Evolutionary conservation across 1,139 yeast genomes (phyloP).

Genomic region (Martiniozyma asiatica): DNA sequence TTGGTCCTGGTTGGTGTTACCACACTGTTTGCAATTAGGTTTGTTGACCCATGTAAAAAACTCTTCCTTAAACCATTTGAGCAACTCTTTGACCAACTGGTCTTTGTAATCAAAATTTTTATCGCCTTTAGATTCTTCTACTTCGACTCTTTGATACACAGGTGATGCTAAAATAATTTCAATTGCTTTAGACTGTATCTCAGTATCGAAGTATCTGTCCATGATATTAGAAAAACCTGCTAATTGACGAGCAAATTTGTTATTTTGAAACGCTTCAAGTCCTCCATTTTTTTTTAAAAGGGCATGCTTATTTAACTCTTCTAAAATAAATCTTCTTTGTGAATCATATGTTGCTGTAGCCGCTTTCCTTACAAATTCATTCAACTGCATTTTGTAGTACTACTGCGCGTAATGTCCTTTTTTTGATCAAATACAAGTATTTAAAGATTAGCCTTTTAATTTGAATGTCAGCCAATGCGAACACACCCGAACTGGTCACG

Average conservation of each 20-base stretch:
- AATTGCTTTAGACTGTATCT: conserved; percentile 24
- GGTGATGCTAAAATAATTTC: conserved; percentile 26
- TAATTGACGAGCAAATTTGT: conserved; percentile 22
- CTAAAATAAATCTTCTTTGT: too few species aligned
- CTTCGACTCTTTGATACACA: conserved; percentile 27
- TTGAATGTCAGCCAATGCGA: too few species aligned
- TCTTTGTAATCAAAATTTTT: conserved; percentile 47
- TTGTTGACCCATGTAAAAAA: conserved; percentile 78
- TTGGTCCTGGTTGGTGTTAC: conserved; percentile 26
- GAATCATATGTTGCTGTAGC: too few species aligned
- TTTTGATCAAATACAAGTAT: too few species aligned
- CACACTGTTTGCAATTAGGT: conserved; percentile 53
- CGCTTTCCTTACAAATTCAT: too few species aligned
- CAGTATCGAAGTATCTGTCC: conserved; percentile 14
- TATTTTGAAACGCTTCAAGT: conserved; percentile 24
- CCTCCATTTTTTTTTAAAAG: conserved; percentile 19
- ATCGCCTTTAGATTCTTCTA: conserved; percentile 21
- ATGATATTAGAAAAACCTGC: conserved; percentile 18
- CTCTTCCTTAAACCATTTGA: conserved; percentile 66
- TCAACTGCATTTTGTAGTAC: too few species aligned
- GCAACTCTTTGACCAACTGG: conserved; percentile 50
- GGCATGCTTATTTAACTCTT: not conserved
- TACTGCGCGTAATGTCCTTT: too few species aligned
- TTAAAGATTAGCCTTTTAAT: too few species aligned
- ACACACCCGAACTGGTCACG: too few species aligned